These are phyloP conservation scores for Leccinum griseonigrum DNA, from an alignment of 1,284 basidiomycete species.

Conservation along the genomic window DNA sequence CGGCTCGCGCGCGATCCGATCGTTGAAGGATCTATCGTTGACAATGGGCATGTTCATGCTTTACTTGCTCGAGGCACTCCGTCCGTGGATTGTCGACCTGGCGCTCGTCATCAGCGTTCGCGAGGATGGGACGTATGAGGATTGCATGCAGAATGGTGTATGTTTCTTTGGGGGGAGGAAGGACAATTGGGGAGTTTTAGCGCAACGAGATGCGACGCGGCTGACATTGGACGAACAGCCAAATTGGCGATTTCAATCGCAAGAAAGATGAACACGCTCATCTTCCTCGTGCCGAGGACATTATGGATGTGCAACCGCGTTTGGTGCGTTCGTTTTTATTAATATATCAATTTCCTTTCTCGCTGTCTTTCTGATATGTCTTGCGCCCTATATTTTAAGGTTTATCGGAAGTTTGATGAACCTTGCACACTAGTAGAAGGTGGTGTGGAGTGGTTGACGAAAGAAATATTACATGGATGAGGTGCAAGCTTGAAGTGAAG, in stretches of 20 bases:
- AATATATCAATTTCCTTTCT: not conserved
- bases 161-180: conserved; percentile 5
- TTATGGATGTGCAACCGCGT: conserved; percentile 75
- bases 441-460: too few relatives aligned
- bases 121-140: conserved; percentile 79
- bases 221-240: conserved; percentile 44
- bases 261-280: not conserved
- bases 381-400: conserved; percentile 55
- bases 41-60: conserved; percentile 93
- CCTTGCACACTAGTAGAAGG: conserved; percentile 38
- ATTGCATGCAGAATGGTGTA: conserved; percentile 88
- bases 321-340: conserved; percentile 51
- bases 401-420: conserved; percentile 72
- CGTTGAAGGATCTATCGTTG: conserved; percentile 93
- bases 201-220: not conserved
- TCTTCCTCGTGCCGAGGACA: not conserved
- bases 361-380: not conserved
- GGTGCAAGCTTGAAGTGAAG: too few relatives aligned
- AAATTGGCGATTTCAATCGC: conserved; percentile 89
- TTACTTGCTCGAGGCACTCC: conserved; percentile 87
- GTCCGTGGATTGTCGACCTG: conserved; percentile 95
- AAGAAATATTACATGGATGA: too few relatives aligned
- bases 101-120: conserved; percentile 66
- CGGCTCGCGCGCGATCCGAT: conserved; percentile 75
- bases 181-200: not conserved